Conservation (phyloP, 805 yeast genomes). For the Ogataea sp. region DNA sequence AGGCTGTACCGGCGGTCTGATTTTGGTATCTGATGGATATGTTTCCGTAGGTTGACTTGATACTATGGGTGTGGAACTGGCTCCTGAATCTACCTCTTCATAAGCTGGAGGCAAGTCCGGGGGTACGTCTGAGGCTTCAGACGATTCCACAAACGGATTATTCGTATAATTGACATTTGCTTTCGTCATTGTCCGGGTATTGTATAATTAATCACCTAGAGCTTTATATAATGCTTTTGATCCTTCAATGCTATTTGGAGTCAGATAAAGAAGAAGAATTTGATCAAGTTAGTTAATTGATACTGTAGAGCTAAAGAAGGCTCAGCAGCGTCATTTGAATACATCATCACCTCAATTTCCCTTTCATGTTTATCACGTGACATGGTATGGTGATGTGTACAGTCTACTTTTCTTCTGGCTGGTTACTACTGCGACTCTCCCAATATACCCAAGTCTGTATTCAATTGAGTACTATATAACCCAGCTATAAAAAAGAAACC, state of each 20-base stretch:
- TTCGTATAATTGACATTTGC: not conserved
- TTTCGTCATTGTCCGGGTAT: not conserved
- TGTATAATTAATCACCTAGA: not conserved
- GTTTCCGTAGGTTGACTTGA: constrained; percentile 13
- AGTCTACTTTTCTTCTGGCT: too few relatives aligned
- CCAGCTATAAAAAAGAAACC: too few relatives aligned
- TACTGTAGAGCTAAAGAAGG: too few relatives aligned
- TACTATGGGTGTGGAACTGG: constrained; percentile 8
- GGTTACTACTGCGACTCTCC: too few relatives aligned
- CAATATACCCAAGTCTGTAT: too few relatives aligned
- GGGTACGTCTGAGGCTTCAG: constrained; percentile 8
- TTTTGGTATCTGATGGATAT: constrained; percentile 3
- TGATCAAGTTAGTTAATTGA: too few relatives aligned
- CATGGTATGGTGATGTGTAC: too few relatives aligned
- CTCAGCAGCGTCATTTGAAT: too few relatives aligned
- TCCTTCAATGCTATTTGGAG: too few relatives aligned
- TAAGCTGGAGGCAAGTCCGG: constrained; percentile 37
- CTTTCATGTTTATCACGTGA: too few relatives aligned
- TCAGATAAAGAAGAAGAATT: not conserved
- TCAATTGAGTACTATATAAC: too few relatives aligned
- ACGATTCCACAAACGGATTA: constrained; percentile 1
- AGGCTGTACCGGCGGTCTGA: constrained; percentile 11
- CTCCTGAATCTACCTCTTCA: constrained; percentile 29
- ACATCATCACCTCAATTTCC: too few relatives aligned
- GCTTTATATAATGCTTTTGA: not conserved